Conservation (phyloP, 768 basidiomycete genomes). For the Sporobolomyces phaffii region DNA sequence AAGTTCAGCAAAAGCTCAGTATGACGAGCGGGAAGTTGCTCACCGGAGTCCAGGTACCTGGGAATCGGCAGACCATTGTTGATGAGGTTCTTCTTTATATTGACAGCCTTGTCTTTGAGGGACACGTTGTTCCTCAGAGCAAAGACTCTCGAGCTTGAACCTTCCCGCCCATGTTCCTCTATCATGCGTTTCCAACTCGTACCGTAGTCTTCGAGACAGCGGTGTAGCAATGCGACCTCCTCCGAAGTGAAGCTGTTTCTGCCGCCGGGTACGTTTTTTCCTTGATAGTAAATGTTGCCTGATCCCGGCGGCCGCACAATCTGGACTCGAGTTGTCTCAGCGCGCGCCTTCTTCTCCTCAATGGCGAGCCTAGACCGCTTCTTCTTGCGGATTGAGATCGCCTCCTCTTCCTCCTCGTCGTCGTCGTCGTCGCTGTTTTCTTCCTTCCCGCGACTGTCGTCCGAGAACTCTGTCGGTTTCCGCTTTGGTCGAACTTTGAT, state of each 20-base stretch:
- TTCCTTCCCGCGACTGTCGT: background rate
- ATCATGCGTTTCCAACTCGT: background rate
- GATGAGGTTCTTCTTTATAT: background rate
- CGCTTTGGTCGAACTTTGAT: background rate
- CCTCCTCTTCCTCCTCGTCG: background rate
- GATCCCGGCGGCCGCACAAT: background rate
- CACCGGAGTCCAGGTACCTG: background rate
- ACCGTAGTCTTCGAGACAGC: background rate
- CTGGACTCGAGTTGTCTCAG: too few species aligned
- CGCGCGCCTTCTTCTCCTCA: background rate
- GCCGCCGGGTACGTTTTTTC: background rate
- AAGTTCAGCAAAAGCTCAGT: too few species aligned
- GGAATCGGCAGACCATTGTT: background rate
- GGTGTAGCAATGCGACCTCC: background rate
- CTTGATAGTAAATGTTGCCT: background rate
- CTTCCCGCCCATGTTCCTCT: background rate
- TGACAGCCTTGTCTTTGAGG: slow-evolving; percentile 25
- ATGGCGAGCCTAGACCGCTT: background rate
- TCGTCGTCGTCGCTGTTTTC: background rate
- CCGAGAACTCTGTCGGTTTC: too few species aligned
- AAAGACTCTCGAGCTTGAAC: background rate
- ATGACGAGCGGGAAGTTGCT: too few species aligned
- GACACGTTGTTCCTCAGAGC: background rate
- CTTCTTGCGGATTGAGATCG: background rate
- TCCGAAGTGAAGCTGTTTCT: background rate